phyloP scores from a whole-genome alignment of 164 flowering plant species.

The Pachysandra terminalis region DNA sequence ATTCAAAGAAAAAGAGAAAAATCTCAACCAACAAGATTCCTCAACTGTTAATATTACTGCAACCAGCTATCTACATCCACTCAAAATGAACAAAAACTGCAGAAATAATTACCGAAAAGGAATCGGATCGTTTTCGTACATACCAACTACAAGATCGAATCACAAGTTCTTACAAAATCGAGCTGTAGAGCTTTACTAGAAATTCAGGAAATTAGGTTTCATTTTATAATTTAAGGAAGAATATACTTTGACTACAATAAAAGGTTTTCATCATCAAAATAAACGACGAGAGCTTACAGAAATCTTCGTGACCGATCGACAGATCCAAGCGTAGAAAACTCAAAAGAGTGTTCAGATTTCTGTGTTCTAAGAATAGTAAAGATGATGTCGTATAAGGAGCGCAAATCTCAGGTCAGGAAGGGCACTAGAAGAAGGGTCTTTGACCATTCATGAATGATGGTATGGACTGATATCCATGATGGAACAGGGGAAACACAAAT shows the following conservation, averaged over 20 bases:
- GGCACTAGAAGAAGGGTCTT: no score
- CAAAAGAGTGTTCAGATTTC: not conserved
- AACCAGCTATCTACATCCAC: not conserved
- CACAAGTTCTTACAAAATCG: not conserved
- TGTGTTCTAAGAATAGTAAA: no score
- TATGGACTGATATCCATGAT: no score
- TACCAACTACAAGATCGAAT: not conserved
- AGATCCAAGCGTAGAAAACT: not conserved
- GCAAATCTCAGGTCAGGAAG: no score
- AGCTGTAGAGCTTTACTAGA: not conserved
- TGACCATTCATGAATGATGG: no score
- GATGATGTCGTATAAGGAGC: no score
- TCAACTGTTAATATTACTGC: no score
- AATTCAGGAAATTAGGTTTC: not conserved
- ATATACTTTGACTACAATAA: not conserved
- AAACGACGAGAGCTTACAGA: conserved; percentile 9
- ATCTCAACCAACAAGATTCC: no score
- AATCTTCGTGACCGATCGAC: not conserved
- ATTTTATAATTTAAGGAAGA: not conserved
- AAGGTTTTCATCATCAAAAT: not conserved
- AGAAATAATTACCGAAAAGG: not conserved
- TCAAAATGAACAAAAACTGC: not conserved
- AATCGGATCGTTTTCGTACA: not conserved
- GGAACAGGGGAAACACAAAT: no score
- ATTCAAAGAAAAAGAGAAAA: no score